Percentiles rank a stretch among this genome's conserved stretches.
Conservation (phyloP, 768 basidiomycete genomes). For the Russula dissimulans region DNA sequence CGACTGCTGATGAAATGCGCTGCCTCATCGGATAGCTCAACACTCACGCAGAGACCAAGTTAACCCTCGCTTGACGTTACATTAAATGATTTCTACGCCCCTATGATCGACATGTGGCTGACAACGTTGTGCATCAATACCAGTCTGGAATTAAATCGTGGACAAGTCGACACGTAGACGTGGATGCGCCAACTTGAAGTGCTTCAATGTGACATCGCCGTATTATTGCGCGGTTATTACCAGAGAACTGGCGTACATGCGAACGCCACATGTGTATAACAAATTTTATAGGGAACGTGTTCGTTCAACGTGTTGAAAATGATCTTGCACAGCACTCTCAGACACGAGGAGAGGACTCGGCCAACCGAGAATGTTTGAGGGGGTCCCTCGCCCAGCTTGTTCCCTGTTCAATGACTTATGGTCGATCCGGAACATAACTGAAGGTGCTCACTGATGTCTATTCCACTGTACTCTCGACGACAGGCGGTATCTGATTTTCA, state of each 20-base stretch:
- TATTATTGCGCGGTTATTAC: background rate
- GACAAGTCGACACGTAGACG: too few species aligned
- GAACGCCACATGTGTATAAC: background rate
- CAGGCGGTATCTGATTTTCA: too few species aligned
- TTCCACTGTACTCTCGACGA: too few species aligned
- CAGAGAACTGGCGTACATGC: background rate
- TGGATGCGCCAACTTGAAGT: background rate
- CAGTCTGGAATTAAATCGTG: background rate
- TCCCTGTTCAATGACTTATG: background rate
- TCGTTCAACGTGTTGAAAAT: background rate
- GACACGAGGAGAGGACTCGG: background rate
- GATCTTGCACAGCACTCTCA: background rate
- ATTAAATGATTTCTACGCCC: background rate
- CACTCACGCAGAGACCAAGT: background rate
- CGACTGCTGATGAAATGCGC: background rate
- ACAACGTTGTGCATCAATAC: background rate
- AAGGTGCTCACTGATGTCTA: too few species aligned
- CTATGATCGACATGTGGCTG: background rate
- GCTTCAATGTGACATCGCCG: background rate
- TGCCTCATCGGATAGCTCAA: too few species aligned
- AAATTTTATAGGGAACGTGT: background rate
- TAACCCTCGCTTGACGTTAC: background rate
- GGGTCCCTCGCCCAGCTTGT: background rate
- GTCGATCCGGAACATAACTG: background rate
- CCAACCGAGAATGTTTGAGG: background rate